These are phyloP conservation scores for Pseudonectria buxi DNA, from an alignment of 2,329 filamentous ascomycete genomes.

Conservation along the genomic window DNA sequence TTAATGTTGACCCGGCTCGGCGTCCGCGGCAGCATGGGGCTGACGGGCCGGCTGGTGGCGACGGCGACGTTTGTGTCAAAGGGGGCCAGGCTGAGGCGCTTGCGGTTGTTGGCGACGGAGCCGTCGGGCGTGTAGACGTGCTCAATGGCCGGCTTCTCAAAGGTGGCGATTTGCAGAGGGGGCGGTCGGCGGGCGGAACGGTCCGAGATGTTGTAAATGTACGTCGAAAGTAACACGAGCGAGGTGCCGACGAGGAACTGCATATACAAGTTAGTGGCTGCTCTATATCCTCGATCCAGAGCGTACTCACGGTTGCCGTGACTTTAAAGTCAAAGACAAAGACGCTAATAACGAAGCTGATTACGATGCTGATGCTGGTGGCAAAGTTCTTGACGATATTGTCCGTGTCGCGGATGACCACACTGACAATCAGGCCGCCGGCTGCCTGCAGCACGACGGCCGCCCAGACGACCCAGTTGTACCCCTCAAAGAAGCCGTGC, in stretches of 20 bases:
- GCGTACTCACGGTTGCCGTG: conserved; percentile 58
- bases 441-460: conserved; percentile 76
- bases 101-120: conserved; percentile 19
- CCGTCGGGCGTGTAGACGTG: conserved; percentile 31
- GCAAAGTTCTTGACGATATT: conserved; percentile 94
- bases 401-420: conserved; percentile 35
- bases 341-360: conserved; percentile 80
- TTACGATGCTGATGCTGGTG: conserved; percentile 81
- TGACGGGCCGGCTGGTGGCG: conserved; percentile 41
- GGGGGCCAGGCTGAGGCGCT: conserved; percentile 32
- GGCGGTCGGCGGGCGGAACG: conserved; percentile 48
- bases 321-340: conserved; percentile 78
- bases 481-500: conserved; percentile 89
- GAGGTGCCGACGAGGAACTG: conserved; percentile 78
- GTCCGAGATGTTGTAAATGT: conserved; percentile 70
- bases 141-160: conserved; percentile 67
- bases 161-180: conserved; percentile 62
- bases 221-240: conserved; percentile 75
- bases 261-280: conserved; percentile 1
- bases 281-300: background rate
- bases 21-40: conserved; percentile 36
- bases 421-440: conserved; percentile 68
- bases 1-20: conserved; percentile 33
- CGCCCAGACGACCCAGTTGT: conserved; percentile 86
- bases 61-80: conserved; percentile 35